Percentiles rank a stretch among this genome's conserved stretches.
phyloP scores from a whole-genome alignment of 495 filamentous ascomycete genomes.

The Penicilliopsis zonata region DNA sequence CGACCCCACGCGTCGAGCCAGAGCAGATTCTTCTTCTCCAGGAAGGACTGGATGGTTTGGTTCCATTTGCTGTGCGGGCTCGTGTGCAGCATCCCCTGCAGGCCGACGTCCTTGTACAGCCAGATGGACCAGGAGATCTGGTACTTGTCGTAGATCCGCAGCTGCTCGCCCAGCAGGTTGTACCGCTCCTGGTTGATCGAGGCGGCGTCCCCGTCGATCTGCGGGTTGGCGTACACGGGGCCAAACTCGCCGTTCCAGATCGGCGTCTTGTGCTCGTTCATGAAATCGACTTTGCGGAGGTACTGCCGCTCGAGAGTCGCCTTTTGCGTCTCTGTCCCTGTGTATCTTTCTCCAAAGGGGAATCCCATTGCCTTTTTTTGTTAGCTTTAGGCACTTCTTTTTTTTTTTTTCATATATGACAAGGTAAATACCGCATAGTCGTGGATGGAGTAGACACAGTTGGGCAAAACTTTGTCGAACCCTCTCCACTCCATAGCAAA shows the following conservation, averaged over 20 bases:
- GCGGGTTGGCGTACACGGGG: constrained; percentile 41
- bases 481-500: constrained; percentile 44
- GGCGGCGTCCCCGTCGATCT: constrained; percentile 19
- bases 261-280: constrained; percentile 37
- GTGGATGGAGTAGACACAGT: constrained; percentile 50
- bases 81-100: constrained; percentile 50
- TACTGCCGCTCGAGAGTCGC: constrained; percentile 32
- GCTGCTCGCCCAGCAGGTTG: constrained; percentile 41
- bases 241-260: constrained; percentile 62
- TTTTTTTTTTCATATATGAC: background rate
- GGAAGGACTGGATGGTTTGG: constrained; percentile 34
- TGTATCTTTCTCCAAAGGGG: constrained; percentile 39
- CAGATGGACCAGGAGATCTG: constrained; percentile 50
- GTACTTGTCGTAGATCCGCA: constrained; percentile 44
- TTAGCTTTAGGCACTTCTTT: background rate
- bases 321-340: constrained; percentile 39
- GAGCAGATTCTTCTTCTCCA: constrained; percentile 41
- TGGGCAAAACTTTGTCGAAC: constrained; percentile 35
- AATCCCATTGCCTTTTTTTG: constrained; percentile 37
- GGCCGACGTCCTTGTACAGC: constrained; percentile 55
- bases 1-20: constrained; percentile 46
- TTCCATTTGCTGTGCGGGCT: constrained; percentile 37
- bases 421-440: constrained; percentile 37
- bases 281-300: constrained; percentile 45
- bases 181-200: constrained; percentile 41